phyloP scores from a whole-genome alignment of 1,139 yeast genomes.

The Kodamaea fungicola region DNA sequence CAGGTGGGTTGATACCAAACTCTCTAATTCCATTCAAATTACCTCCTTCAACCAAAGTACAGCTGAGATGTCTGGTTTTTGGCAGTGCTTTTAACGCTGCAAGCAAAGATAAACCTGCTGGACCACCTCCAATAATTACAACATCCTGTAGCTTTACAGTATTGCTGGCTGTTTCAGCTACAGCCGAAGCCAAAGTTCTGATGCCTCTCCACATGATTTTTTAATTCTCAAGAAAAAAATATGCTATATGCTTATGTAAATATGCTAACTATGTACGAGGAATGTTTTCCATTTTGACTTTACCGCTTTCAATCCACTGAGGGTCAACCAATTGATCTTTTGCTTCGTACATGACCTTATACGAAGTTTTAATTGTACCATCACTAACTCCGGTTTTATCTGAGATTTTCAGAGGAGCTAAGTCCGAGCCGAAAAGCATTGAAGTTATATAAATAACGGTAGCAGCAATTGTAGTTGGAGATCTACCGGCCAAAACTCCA shows the following conservation, averaged over 20 bases:
- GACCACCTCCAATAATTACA: slow-evolving; percentile 94
- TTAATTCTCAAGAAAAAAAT: too few relatives aligned
- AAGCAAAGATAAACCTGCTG: slow-evolving; percentile 88
- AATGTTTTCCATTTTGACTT: slow-evolving; percentile 57
- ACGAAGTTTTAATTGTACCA: slow-evolving; percentile 93
- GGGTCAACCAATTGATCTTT: slow-evolving; percentile 75
- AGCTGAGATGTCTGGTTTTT: slow-evolving; percentile 52
- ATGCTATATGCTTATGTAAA: too few relatives aligned
- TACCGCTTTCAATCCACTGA: slow-evolving; percentile 71
- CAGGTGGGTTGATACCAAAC: slow-evolving; percentile 56
- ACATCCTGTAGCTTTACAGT: slow-evolving; percentile 56
- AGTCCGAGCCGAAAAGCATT: slow-evolving; percentile 69
- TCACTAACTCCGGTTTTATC: slow-evolving; percentile 97
- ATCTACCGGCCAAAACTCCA: slow-evolving; percentile 94
- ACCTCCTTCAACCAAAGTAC: slow-evolving; percentile 74
- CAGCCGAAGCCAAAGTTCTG: background rate
- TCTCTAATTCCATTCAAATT: slow-evolving; percentile 50
- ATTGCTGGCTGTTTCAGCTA: background rate
- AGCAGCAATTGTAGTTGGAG: slow-evolving; percentile 97
- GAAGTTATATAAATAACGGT: slow-evolving; percentile 96
- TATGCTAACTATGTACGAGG: slow-evolving; percentile 34
- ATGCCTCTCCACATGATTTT: slow-evolving; percentile 1
- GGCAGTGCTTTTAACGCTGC: slow-evolving; percentile 73
- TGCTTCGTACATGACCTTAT: slow-evolving; percentile 76
- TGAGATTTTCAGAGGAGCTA: slow-evolving; percentile 75